Base-by-base conservation (phyloP, 2,329 filamentous ascomycete species). In the Botrytis aclada region DNA sequence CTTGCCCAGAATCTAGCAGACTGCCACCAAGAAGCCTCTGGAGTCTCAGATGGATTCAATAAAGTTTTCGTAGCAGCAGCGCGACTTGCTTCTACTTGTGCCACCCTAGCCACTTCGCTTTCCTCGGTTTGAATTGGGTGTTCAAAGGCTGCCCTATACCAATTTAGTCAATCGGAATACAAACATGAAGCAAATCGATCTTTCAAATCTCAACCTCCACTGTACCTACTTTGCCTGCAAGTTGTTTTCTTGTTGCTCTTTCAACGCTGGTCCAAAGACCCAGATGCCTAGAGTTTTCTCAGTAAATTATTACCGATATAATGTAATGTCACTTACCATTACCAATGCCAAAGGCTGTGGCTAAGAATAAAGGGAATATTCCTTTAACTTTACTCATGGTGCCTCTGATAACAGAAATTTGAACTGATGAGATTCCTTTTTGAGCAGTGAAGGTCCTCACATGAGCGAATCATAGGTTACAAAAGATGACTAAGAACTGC, bases 241-340 rank as follows among this genome's bases (percentile, higher is more conserved):
- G 16, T 75, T 66, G 47, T 76, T 77, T 47, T 77, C 74, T 43
- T 75, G 47, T 45, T 77, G 74, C 32, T 79, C 78, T 76, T 78
- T 78, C 37, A 81, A 77, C 25, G 76, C 75, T 60, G 80, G 79
- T n/a, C 76, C 78, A 72, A 81, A 81, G 37, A 78, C 76, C 72
- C 73, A 79, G 58, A 80, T 64, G 39, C 77, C 80, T 81, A 62
- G 25, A 56, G 3, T 56, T 4, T 63, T 56, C 20, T 58, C 43
- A 66, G 32, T 65, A 45, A 66, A 43, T 56, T 61, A 20, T 45
- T 43, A 56, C 51, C 10, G 12, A 25, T 39, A 60, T 41, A 56
- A 43, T 51, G n/a, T 22, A 1, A 34, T 51, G n/a, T 2, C 8
- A 74, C 75, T 47, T 79, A 80, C 80, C 80, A 74, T 79, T 81